Evolutionary conservation across 2,329 filamentous ascomycete genomes (phyloP).

Genomic region (Knufia petricola): DNA sequence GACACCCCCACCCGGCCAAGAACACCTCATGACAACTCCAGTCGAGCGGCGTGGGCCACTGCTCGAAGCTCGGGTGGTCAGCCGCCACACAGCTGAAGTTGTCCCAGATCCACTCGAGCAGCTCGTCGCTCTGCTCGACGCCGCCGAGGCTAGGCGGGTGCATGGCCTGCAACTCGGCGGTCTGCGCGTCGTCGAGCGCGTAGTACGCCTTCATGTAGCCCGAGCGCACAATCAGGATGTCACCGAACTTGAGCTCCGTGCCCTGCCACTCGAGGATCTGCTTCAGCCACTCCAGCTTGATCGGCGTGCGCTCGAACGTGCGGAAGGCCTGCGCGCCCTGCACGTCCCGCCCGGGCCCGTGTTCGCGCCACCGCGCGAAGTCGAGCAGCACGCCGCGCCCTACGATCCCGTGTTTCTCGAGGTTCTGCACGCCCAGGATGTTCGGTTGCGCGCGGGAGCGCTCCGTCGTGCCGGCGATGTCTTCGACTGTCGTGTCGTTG

Average conservation of each 20-base stretch:
- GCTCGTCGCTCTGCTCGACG: constrained; percentile 28
- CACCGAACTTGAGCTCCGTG: constrained; percentile 23
- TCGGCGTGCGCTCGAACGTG: constrained; percentile 31
- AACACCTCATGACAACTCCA: constrained; percentile 25
- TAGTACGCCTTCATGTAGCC: constrained; percentile 24
- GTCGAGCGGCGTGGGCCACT: constrained; percentile 20
- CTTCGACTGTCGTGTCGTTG: constrained; percentile 22
- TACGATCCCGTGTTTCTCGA: constrained; percentile 33
- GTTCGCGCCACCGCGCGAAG: constrained; percentile 35
- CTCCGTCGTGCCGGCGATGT: constrained; percentile 18
- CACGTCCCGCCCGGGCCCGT: constrained; percentile 7
- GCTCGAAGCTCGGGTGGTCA: constrained; percentile 28
- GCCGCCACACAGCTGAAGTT: constrained; percentile 29
- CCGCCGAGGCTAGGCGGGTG: constrained; percentile 21
- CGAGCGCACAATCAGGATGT: constrained; percentile 25
- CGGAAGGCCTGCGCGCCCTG: constrained; percentile 29
- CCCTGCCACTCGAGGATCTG: constrained; percentile 19
- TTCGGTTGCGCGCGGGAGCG: constrained; percentile 15
- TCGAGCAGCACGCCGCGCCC: constrained; percentile 42
- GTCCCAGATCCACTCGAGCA: constrained; percentile 30
- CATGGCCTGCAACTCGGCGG: constrained; percentile 16
- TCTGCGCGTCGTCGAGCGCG: constrained; percentile 14
- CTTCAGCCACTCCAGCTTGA: constrained; percentile 22
- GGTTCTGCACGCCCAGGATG: constrained; percentile 25
- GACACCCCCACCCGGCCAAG: constrained; percentile 26